A percentile compares a stretch with the other conserved stretches of the same genome.
Conservation (phyloP, 768 basidiomycete genomes). For the Clitopilus hobsonii region DNA sequence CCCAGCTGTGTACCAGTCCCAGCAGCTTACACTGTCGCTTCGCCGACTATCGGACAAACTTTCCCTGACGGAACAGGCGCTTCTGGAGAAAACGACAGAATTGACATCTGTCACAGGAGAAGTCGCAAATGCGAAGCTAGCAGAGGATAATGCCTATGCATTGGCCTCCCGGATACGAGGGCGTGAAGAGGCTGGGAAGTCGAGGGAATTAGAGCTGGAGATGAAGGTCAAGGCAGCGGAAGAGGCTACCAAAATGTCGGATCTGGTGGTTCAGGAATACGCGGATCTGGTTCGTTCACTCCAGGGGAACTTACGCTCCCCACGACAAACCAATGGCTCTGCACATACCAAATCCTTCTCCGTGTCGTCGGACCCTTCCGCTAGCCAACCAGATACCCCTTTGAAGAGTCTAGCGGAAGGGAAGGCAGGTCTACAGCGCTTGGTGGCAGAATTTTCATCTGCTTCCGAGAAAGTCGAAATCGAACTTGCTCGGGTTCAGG, state of each 20-base stretch:
- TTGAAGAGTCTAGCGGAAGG: slow-evolving; percentile 40
- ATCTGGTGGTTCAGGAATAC: slow-evolving; percentile 66
- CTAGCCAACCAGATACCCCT: slow-evolving; percentile 16
- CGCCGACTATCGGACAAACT: slow-evolving; percentile 68
- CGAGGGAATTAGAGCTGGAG: slow-evolving; percentile 45
- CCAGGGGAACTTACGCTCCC: slow-evolving; percentile 28
- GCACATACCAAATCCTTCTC: not conserved
- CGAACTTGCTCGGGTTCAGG: slow-evolving; percentile 36
- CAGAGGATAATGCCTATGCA: slow-evolving; percentile 49
- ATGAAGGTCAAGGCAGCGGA: slow-evolving; percentile 41
- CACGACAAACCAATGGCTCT: not conserved
- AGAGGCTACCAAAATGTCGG: slow-evolving; percentile 58
- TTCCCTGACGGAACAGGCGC: slow-evolving; percentile 49
- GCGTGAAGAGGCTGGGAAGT: slow-evolving; percentile 47
- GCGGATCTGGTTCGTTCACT: slow-evolving; percentile 68
- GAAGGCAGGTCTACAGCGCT: slow-evolving; percentile 41
- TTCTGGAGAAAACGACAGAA: slow-evolving; percentile 45
- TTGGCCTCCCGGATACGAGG: slow-evolving; percentile 49
- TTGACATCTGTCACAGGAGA: slow-evolving; percentile 39
- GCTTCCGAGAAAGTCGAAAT: slow-evolving; percentile 42
- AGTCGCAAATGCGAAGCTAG: slow-evolving; percentile 32
- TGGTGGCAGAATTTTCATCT: slow-evolving; percentile 44
- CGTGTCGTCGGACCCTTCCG: not conserved
- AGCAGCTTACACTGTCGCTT: slow-evolving; percentile 63
- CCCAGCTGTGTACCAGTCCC: slow-evolving; percentile 26